Evolutionary conservation across 164 flowering plant species (phyloP).

Genomic region (Hamamelis virginiana): DNA sequence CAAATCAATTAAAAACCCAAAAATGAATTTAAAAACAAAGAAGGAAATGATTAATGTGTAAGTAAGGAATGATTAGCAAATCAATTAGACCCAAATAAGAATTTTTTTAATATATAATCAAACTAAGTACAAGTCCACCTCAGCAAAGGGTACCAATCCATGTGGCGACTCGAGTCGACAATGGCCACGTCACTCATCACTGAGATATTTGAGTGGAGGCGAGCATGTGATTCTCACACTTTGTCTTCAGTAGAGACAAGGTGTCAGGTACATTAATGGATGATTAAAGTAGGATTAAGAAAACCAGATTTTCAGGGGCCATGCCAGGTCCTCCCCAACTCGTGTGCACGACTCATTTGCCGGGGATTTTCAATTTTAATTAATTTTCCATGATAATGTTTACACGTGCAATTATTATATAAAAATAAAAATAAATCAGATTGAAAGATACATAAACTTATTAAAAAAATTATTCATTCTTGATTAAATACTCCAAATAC

Average conservation of each 20-base stretch:
- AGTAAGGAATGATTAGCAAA: constrained; percentile 8
- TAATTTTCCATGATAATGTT: constrained; percentile 7
- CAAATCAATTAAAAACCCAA: constrained; percentile 2
- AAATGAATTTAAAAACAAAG: neutral
- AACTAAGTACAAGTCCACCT: constrained; percentile 14
- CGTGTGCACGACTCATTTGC: constrained; percentile 35
- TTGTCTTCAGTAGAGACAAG: constrained; percentile 29
- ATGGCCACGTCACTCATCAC: constrained; percentile 18
- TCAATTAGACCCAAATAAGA: neutral
- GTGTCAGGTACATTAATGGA: neutral
- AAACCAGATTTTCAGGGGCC: constrained; percentile 17
- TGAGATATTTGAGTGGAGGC: constrained; percentile 23
- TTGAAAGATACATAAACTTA: neutral
- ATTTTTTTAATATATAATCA: neutral
- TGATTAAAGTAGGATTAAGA: constrained; percentile 10
- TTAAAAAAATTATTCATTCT: neutral
- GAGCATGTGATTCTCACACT: constrained; percentile 12
- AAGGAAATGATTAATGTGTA: neutral
- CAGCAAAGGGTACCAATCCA: constrained; percentile 3
- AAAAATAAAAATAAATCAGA: neutral
- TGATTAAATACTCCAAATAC: constrained; percentile 16
- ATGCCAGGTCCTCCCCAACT: constrained; percentile 21
- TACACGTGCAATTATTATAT: constrained; percentile 26
- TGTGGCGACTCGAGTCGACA: constrained; percentile 13
- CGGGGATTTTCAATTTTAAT: constrained; percentile 7